Base-by-base conservation (phyloP, 345 rosid species). In the Aquilaria malaccensis region DNA sequence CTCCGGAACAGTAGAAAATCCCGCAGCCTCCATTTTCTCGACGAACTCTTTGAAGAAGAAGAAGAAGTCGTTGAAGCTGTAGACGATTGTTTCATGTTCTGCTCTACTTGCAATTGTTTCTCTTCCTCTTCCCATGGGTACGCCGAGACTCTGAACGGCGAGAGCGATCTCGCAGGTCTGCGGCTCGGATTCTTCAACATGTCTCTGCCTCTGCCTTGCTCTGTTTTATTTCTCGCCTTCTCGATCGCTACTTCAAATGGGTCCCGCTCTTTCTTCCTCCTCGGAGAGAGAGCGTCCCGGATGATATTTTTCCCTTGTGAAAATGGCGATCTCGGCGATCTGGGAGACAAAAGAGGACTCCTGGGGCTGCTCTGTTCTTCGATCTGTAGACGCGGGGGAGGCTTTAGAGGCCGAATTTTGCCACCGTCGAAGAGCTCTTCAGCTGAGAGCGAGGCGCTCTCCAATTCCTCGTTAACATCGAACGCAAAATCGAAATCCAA, bases 1-100 rank as follows among this genome's bases (percentile, higher is more conserved):
- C 98, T 93, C 67, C 97, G 82, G 55, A 93, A 93, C 73, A 93
- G 53, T 52, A 93, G 63, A 50, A 93, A 76, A 66, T 93, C 96
- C 58, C 60, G 83, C 63, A 93, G 30, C 29, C 88, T 84, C 98
- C 98, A 93, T 70, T 77, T 93, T 67, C 64, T 87, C 1, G 95
- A 79, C 47, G 89, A 78, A 66, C 81, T 67, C 76, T 77, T 76
- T 22, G 85, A 55, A 30, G 81, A 61, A 2, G 69, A 55, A 4
- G 74, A 55, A 6, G 76, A 56, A 9, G 14, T 13, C 3, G 50
- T 58, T 37, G 73, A 67, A 9, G 73, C 56, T 54, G 33, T 56
- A 29, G 66, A 14, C 4, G 68, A 48, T 46, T 56, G 75, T 52
- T 70, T 79, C 45, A 61, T 52, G 47, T 37, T 2, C 50, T 60